Evolutionary conservation across 1,139 yeast species (phyloP).

Genomic region (Saccharomyces hybrid): DNA sequence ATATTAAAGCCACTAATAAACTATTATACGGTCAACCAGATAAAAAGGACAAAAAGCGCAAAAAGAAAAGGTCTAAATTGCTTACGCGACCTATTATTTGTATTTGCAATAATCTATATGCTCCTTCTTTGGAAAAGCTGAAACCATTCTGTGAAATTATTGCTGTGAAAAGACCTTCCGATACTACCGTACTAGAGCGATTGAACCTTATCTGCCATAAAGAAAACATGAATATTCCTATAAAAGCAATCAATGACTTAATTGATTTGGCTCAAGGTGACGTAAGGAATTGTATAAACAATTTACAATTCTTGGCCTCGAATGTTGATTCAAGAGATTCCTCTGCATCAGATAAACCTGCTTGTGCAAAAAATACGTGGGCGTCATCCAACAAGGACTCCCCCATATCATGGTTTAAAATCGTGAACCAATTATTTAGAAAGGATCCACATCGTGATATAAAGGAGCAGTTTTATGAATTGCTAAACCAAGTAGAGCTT

Average conservation of each 20-base stretch:
- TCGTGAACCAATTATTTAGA: conserved; percentile 48
- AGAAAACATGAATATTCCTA: conserved; percentile 37
- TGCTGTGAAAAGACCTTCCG: conserved; percentile 52
- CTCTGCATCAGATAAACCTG: conserved; percentile 12
- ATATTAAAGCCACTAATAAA: conserved; percentile 41
- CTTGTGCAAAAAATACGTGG: conserved; percentile 15
- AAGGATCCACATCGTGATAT: conserved; percentile 39
- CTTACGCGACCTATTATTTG: conserved; percentile 83
- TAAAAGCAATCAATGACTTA: conserved; percentile 43
- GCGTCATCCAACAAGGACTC: conserved; percentile 41
- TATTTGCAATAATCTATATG: conserved; percentile 80
- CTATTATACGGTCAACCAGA: conserved; percentile 12
- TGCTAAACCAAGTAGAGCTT: conserved; percentile 43
- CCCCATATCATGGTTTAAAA: conserved; percentile 50
- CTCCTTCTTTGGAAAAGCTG: conserved; percentile 63
- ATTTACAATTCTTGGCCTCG: conserved; percentile 53
- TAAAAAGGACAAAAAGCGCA: conserved; percentile 24
- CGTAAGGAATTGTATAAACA: conserved; percentile 75
- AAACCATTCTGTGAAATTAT: conserved; percentile 68
- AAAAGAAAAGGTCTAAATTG: conserved; percentile 33
- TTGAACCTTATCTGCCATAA: conserved; percentile 42
- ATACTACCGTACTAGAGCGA: conserved; percentile 41
- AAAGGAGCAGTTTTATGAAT: conserved; percentile 40
- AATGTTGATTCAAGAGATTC: conserved; percentile 15
- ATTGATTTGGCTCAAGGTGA: conserved; percentile 75